Conservation (phyloP, 371 early-diverging fungal species). For the Phascolomyces articulosus region DNA sequence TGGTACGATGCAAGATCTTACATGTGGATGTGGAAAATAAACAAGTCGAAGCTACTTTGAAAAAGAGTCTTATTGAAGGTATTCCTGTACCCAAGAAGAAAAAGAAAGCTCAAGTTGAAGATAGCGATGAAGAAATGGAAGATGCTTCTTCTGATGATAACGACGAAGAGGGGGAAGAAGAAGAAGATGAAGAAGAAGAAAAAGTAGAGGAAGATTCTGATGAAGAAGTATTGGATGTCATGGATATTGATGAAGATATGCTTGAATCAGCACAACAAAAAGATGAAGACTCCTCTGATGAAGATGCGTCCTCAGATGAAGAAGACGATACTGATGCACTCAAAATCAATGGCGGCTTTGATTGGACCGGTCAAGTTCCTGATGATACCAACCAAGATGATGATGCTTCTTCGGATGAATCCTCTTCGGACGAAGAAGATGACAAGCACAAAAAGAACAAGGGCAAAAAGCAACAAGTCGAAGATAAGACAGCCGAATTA, state of each 20-base stretch:
- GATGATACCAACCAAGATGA: slow-evolving; percentile 16
- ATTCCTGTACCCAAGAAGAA: slow-evolving; percentile 21
- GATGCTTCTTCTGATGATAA: slow-evolving; percentile 29
- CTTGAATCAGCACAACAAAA: slow-evolving; percentile 36
- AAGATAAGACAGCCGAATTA: slow-evolving; percentile 63
- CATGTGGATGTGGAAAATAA: slow-evolving; percentile 59
- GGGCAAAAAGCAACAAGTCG: slow-evolving; percentile 44
- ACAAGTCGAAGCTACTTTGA: slow-evolving; percentile 67
- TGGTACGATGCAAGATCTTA: slow-evolving; percentile 78
- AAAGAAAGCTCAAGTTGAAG: slow-evolving; percentile 39
- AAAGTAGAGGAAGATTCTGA: slow-evolving; percentile 41
- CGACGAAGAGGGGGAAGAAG: slow-evolving; percentile 39
- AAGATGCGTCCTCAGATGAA: slow-evolving; percentile 52
- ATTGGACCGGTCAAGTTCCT: slow-evolving; percentile 63
- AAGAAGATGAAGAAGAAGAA: slow-evolving; percentile 24
- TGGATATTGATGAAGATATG: slow-evolving; percentile 28
- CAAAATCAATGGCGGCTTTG: slow-evolving; percentile 49
- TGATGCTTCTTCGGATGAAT: slow-evolving; percentile 28
- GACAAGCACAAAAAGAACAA: slow-evolving; percentile 56
- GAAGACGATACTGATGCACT: slow-evolving; percentile 56
- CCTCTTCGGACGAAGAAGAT: slow-evolving; percentile 37
- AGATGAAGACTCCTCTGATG: slow-evolving; percentile 55
- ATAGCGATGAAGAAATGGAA: slow-evolving; percentile 44
- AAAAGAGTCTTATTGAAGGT: slow-evolving; percentile 42
- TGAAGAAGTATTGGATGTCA: slow-evolving; percentile 27